Evolutionary conservation across 371 early-diverging fungal genomes (phyloP).

Genomic region (Syncephalastrum monosporum): DNA sequence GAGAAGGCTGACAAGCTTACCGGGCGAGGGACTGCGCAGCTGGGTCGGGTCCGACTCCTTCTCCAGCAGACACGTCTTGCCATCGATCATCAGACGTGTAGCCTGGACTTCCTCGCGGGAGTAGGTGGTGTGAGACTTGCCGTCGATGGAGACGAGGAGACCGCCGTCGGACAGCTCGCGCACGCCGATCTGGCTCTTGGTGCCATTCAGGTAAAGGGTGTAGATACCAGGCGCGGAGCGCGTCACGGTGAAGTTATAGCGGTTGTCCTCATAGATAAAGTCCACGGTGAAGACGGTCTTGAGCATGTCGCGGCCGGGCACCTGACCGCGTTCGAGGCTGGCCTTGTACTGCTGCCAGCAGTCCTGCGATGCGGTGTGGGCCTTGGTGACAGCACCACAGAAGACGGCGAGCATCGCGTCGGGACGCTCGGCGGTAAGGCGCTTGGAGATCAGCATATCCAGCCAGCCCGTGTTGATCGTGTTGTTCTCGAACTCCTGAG

Average conservation of each 20-base stretch:
- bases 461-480: conserved; percentile 95
- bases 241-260: conserved; percentile 84
- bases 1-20: conserved; percentile 92
- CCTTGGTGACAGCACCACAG: conserved; percentile 91
- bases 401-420: conserved; percentile 87
- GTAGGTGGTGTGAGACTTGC: conserved; percentile 90
- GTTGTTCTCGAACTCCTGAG: conserved; percentile 87
- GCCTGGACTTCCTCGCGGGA: conserved; percentile 87
- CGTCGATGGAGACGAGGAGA: conserved; percentile 86
- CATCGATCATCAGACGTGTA: conserved; percentile 87
- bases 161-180: conserved; percentile 91
- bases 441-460: conserved; percentile 88
- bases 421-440: conserved; percentile 89
- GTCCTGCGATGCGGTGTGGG: conserved; percentile 64
- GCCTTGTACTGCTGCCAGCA: conserved; percentile 74
- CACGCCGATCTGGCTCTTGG: conserved; percentile 78
- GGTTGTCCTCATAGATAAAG: conserved; percentile 88
- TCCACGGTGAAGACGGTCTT: conserved; percentile 78
- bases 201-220: conserved; percentile 80
- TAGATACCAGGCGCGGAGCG: conserved; percentile 81
- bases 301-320: conserved; percentile 77
- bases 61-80: conserved; percentile 90
- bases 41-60: conserved; percentile 96
- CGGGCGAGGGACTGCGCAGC: conserved; percentile 94
- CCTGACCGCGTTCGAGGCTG: conserved; percentile 89